Base-by-base conservation (phyloP, 208 protist species). In the Porcisia deanei region DNA sequence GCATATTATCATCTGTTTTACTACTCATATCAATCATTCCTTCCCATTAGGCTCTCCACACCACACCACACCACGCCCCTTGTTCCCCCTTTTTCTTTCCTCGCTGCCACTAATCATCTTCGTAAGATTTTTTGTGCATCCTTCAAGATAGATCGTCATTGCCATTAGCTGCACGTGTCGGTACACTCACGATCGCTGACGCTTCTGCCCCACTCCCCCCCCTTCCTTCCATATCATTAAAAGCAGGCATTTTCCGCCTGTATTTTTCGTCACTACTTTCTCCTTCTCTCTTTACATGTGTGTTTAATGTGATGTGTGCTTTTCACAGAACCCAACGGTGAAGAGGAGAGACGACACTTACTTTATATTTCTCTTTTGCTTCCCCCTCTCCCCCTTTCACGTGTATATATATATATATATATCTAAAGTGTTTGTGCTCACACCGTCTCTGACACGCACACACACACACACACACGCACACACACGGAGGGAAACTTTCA, bases 381-480 rank as follows among this genome's bases (percentile, higher is more conserved):
- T 12, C 57, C 7, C 57, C 57, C 18, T 34, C 55, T n/a, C 57
- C 14, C 57, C 25, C 1, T 60, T 60, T 30, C 20, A 60, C 57
- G 25, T 60, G 47, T 52, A 1, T 52, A 14, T 52, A 12, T 30
- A 14, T 52, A 12, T 30, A 30, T 30, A 30, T 30, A 30, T 30
- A 30, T 30, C 30, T 0, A 30, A 30, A 0, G 30, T 30, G 30
- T 30, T 30, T 30, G 30, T 30, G 30, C 30, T 30, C 30, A 30
- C 30, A 30, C 30, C 30, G 30, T 30, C 30, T 30, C 30, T 30
- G 30, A 30, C 47, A 12, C 10, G 10, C 47, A 52, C 47, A 1
- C 47, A 52, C 47, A 52, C 57, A 60, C 57, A 60, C 57, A 60
- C 57, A 60, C 57, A 60, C 55, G 12, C 18, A 60, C 57, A 60